Evolutionary conservation across 495 filamentous ascomycete genomes (phyloP).

Genomic region (Penicillium bovifimosum): DNA sequence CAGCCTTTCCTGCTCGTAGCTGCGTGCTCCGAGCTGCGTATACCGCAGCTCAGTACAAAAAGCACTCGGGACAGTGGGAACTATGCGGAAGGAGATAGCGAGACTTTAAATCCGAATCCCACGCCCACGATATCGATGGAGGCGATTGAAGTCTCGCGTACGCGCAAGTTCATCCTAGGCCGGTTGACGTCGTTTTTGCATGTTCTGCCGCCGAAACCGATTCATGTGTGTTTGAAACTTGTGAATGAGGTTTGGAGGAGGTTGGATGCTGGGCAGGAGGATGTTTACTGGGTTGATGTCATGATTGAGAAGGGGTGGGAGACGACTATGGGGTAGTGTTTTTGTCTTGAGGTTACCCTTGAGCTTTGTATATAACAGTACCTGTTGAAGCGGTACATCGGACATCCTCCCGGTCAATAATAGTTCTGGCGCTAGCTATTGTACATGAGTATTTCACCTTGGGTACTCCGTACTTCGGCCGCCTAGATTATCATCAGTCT

Average conservation of each 20-base stretch:
- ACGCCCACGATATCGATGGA: slow-evolving; percentile 36
- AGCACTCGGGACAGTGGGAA: neutral
- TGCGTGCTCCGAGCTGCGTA: slow-evolving; percentile 45
- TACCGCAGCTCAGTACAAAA: slow-evolving; percentile 17
- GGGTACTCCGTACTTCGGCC: too few species aligned
- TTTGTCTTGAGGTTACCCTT: slow-evolving; percentile 3
- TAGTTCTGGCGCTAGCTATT: too few species aligned
- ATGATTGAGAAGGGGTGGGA: slow-evolving; percentile 55
- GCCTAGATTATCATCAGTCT: too few species aligned
- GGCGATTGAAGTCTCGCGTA: slow-evolving; percentile 43
- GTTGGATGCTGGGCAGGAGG: slow-evolving; percentile 39
- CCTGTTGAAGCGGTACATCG: too few species aligned
- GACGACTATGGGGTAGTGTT: slow-evolving; percentile 46
- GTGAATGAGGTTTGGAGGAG: slow-evolving; percentile 49
- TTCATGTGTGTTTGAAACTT: slow-evolving; percentile 41
- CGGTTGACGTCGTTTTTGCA: slow-evolving; percentile 43
- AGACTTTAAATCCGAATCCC: slow-evolving; percentile 11
- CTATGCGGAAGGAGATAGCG: neutral
- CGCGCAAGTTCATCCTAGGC: slow-evolving; percentile 43
- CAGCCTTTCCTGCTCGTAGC: slow-evolving; percentile 51
- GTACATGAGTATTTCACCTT: too few species aligned
- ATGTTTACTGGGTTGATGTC: slow-evolving; percentile 51
- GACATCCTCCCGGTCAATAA: too few species aligned
- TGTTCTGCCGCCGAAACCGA: slow-evolving; percentile 49
- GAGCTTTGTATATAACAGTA: too few species aligned